Evolutionary conservation across 805 yeast genomes (phyloP).

Genomic region (Saccharomycopsis fodiens): DNA sequence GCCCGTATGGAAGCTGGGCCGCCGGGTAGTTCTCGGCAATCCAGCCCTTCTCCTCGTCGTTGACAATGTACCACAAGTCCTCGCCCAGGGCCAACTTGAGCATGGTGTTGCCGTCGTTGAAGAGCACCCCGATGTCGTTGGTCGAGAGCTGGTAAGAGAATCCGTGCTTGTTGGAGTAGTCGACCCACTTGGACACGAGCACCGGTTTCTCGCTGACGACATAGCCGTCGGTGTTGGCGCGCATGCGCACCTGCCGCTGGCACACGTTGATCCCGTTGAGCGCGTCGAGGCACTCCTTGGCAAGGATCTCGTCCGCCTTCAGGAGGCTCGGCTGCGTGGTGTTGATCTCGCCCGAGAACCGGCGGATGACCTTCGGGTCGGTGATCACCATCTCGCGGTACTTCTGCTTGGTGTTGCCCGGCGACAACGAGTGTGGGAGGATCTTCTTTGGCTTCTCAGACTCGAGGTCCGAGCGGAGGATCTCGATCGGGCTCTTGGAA

Average conservation of each 20-base stretch:
- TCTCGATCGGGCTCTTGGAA: constrained; percentile 59
- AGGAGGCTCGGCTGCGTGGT: constrained; percentile 29
- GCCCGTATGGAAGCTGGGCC: constrained; percentile 36
- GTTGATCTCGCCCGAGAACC: constrained; percentile 25
- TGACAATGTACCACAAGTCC: constrained; percentile 56
- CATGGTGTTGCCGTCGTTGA: constrained; percentile 78
- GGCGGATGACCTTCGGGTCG: constrained; percentile 28
- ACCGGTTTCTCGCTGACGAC: constrained; percentile 42
- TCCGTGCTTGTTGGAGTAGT: constrained; percentile 92
- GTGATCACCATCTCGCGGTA: constrained; percentile 58
- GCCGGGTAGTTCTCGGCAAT: constrained; percentile 40
- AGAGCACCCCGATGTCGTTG: constrained; percentile 84
- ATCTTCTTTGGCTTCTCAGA: constrained; percentile 61
- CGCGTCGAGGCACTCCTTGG: constrained; percentile 39
- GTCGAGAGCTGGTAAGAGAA: constrained; percentile 88
- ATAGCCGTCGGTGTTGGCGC: constrained; percentile 20
- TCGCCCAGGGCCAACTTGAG: constrained; percentile 59
- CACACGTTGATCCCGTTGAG: constrained; percentile 38
- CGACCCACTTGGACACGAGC: constrained; percentile 93
- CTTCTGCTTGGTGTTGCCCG: constrained; percentile 83
- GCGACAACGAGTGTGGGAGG: constrained; percentile 85
- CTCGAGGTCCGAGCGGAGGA: constrained; percentile 59
- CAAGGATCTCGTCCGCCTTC: constrained; percentile 33
- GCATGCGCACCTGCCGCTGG: constrained; percentile 38
- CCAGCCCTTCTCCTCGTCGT: constrained; percentile 46